phyloP scores from a whole-genome alignment of 306 rosid genomes.

The Sophora flavescens region DNA sequence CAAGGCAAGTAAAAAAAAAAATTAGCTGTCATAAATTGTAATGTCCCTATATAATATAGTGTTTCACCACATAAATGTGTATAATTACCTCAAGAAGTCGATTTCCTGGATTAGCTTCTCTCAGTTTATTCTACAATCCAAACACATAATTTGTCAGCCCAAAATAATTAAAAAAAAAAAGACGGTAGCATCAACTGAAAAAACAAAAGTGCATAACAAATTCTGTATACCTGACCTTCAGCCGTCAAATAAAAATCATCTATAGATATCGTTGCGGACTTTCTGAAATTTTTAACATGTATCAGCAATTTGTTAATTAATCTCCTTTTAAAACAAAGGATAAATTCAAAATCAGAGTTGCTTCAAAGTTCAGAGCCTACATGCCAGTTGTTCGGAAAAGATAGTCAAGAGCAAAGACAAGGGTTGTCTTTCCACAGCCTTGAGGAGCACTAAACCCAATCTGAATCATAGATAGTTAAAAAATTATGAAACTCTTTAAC shows the following conservation, averaged over 20 bases:
- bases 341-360: slow-evolving; percentile 30
- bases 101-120: slow-evolving; percentile 81
- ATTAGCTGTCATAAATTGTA: slow-evolving; percentile 13
- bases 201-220: slow-evolving; percentile 28
- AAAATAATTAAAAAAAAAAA: slow-evolving; percentile 28
- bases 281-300: slow-evolving; percentile 67
- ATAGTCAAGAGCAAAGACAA: slow-evolving; percentile 89
- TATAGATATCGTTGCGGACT: slow-evolving; percentile 84
- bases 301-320: slow-evolving; percentile 39
- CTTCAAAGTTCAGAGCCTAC: slow-evolving; percentile 49
- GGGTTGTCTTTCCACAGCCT: slow-evolving; percentile 99
- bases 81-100: slow-evolving; percentile 85
- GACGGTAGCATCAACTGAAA: neutral
- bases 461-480: slow-evolving; percentile 54
- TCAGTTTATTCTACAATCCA: slow-evolving; percentile 71
- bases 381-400: slow-evolving; percentile 70
- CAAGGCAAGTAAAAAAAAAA: slow-evolving; percentile 21
- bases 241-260: slow-evolving; percentile 94
- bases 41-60: slow-evolving; percentile 21
- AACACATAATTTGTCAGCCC: slow-evolving; percentile 46
- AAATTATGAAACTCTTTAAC: slow-evolving; percentile 9
- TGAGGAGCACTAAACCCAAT: slow-evolving; percentile 98
- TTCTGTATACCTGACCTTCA: slow-evolving; percentile 73
- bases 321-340: slow-evolving; percentile 28
- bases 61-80: neutral